These are phyloP conservation scores for Ustilago xerochloae DNA, from an alignment of 1,284 basidiomycete genomes.

Conservation along the genomic window DNA sequence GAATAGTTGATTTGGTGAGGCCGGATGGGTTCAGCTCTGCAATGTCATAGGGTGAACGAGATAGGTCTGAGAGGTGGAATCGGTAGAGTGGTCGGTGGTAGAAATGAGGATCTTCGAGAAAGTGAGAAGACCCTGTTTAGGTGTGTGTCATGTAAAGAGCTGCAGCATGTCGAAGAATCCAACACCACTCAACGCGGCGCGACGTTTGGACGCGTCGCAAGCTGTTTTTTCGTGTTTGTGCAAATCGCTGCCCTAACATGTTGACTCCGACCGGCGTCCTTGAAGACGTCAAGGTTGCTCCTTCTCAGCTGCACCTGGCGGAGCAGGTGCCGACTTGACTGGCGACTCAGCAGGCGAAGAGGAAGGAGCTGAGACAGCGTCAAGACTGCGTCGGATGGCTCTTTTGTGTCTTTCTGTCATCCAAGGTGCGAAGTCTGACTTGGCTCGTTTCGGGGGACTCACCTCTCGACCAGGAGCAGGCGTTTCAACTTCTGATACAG, in stretches of 20 bases:
- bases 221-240: not conserved
- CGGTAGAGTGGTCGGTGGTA: not conserved
- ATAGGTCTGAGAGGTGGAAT: not conserved
- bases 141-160: not conserved
- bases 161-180: slow-evolving; percentile 27
- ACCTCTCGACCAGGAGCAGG: not conserved
- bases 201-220: slow-evolving; percentile 24
- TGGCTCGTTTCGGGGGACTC: not conserved
- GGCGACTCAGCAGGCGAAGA: not conserved
- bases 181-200: slow-evolving; percentile 50
- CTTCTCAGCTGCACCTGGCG: not conserved
- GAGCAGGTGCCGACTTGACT: not conserved
- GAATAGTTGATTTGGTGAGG: not conserved
- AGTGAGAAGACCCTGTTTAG: not conserved
- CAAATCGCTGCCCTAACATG: no score
- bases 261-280: no score
- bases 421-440: slow-evolving; percentile 30
- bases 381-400: slow-evolving; percentile 28
- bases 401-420: slow-evolving; percentile 25
- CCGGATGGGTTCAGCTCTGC: no score
- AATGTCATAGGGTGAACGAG: not conserved
- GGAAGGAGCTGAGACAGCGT: not conserved
- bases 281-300: not conserved
- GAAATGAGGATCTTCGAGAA: not conserved
- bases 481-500: not conserved